Evolutionary conservation across 768 basidiomycete species (phyloP).

Genomic region (Agaricus blazei): DNA sequence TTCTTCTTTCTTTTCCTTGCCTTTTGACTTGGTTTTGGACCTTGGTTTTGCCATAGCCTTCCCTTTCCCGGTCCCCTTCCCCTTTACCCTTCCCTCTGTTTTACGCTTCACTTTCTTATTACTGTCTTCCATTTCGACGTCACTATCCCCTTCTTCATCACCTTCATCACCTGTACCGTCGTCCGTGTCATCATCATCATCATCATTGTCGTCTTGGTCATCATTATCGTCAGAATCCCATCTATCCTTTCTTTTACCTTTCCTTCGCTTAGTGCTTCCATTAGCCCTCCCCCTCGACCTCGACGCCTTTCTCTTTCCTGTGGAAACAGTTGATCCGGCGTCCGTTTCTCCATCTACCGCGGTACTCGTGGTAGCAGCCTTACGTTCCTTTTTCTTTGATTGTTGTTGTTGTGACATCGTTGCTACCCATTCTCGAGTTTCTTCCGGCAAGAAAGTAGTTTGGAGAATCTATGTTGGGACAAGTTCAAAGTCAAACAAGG

Average conservation of each 20-base stretch:
- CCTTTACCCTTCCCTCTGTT: neutral
- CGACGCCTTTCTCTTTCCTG: conserved; percentile 6
- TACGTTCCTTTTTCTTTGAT: conserved; percentile 47
- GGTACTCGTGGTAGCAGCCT: conserved; percentile 26
- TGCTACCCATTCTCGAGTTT: conserved; percentile 51
- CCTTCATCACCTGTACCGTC: neutral
- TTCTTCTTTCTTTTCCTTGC: neutral
- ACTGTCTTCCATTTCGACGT: conserved; percentile 5
- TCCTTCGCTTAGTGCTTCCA: conserved; percentile 12
- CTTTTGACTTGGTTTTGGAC: neutral
- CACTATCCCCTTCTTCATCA: conserved; percentile 2
- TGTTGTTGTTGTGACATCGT: conserved; percentile 36
- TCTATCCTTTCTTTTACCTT: conserved; percentile 1
- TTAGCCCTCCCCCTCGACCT: neutral
- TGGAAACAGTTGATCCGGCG: neutral
- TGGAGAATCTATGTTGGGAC: conserved; percentile 48
- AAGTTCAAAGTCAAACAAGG: neutral
- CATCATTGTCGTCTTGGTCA: neutral
- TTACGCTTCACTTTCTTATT: neutral
- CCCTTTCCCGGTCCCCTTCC: neutral
- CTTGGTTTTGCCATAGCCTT: neutral
- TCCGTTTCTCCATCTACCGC: neutral
- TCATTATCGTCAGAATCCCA: conserved; percentile 10
- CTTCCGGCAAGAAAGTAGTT: conserved; percentile 62
- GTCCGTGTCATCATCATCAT: neutral